Base-by-base conservation (phyloP, 495 filamentous ascomycete genomes). In the Polyplosphaeria fusca region DNA sequence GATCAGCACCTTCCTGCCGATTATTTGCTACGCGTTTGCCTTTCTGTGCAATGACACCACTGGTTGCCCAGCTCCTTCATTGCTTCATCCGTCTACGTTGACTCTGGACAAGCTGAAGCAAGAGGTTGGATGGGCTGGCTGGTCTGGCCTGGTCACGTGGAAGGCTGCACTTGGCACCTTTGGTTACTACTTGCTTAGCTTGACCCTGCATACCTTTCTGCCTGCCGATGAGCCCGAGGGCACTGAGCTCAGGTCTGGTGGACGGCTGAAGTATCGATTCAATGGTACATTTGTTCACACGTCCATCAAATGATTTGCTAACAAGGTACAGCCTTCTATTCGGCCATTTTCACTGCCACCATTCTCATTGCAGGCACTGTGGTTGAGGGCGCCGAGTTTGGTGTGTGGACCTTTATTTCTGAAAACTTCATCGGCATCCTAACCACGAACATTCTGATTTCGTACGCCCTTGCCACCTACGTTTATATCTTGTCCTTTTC, bases 11-110 rank as follows among this genome's bases (percentile, higher is more conserved):
- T 86, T 84, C 23, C 82, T 95, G 12, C 92, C 93, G 0, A 24
- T 87, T 16, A 71, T 88, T 41, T 77, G 87, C 63, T 96, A 92
- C 70, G 63, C 79, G 50, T 80, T 89, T 63, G 75, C 83, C 30
- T 95, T 96, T 67, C 72, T 88, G 61, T 96, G 93, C 79, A 97
- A 95, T 68, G 93, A 96, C 67, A 70, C 91, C 57, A 83, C 89
- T 24, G 93, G 94, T 48, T 97, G 94, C 63, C 94, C 93, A 12
- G 83, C 88, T 5, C 89, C 91, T 7, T 91, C 86, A n/a, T 75
- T 93, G 23, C 79, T 95, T 44, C 77, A 80, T 49, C 90, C 91
- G 27, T 84, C 80, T 40, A 83, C 82, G 20, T 73, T 95, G 28
- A 80, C 80, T 30, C 74, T 90, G 47, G 80, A 85, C 13, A 75